A percentile compares a stretch with the other conserved stretches of the same genome.
These are phyloP conservation scores for Triangularia verruculosa DNA, from an alignment of 2,329 filamentous ascomycete species.

Conservation along the genomic window DNA sequence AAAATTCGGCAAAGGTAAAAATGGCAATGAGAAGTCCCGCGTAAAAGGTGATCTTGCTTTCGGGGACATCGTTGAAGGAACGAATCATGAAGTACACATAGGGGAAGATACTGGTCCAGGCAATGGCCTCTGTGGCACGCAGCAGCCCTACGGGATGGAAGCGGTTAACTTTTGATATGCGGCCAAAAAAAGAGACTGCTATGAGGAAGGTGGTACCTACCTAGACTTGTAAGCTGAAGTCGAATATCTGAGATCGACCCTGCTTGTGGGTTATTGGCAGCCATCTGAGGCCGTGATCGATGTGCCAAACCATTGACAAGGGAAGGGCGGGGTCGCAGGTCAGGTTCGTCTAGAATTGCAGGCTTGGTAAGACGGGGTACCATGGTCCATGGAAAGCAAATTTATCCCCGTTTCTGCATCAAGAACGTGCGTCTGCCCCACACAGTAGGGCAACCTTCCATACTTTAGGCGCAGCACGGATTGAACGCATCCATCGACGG, in stretches of 20 bases:
- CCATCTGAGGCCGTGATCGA: too few relatives aligned
- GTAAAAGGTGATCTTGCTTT: slow-evolving; percentile 13
- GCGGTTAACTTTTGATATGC: too few relatives aligned
- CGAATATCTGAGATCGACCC: not conserved
- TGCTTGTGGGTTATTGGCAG: not conserved
- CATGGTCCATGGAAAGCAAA: too few relatives aligned
- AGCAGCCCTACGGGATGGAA: slow-evolving; percentile 8
- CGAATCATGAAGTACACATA: slow-evolving; percentile 18
- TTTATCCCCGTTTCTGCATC: too few relatives aligned
- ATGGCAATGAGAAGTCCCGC: slow-evolving; percentile 6
- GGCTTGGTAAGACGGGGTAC: too few relatives aligned
- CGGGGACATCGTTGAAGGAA: slow-evolving; percentile 11
- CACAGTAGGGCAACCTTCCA: too few relatives aligned
- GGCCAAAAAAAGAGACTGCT: too few relatives aligned
- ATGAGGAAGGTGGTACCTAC: too few relatives aligned
- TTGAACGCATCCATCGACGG: not conserved
- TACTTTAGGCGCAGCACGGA: too few relatives aligned
- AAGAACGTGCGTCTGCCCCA: too few relatives aligned
- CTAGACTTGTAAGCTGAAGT: not conserved
- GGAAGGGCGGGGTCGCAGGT: slow-evolving; percentile 13
- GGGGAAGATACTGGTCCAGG: slow-evolving; percentile 17
- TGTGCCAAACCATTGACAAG: too few relatives aligned
- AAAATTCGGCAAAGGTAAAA: slow-evolving; percentile 15
- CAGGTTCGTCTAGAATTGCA: too few relatives aligned
- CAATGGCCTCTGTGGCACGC: slow-evolving; percentile 16